A percentile compares a stretch with the other conserved stretches of the same genome.
Conservation (phyloP, 75 land plant genomes). For the Cunninghamia lanceolata region DNA sequence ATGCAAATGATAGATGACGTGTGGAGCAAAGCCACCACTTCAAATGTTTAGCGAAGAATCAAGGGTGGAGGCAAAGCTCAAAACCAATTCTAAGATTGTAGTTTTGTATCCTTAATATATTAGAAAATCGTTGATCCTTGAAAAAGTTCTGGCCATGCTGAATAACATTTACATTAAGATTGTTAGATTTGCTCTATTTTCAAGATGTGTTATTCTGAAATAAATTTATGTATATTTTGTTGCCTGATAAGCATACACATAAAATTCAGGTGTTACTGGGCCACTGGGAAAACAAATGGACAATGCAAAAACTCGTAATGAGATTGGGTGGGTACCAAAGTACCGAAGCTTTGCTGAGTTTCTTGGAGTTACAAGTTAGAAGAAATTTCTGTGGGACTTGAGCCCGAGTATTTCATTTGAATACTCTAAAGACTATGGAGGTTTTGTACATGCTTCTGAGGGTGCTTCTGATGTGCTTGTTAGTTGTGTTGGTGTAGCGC, state of each 20-base stretch:
- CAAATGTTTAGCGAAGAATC: not conserved
- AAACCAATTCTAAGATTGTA: not conserved
- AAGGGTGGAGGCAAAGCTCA: not conserved
- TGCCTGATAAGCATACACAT: not conserved
- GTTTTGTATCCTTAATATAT: not conserved
- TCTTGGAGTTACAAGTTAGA: constrained; percentile 31
- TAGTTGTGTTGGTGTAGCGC: not conserved
- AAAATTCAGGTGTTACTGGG: constrained; percentile 16
- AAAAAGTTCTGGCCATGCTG: not conserved
- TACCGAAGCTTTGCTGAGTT: constrained; percentile 60
- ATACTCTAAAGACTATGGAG: too few relatives aligned
- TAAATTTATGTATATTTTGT: not conserved
- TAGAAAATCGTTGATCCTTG: not conserved
- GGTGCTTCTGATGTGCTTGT: not conserved
- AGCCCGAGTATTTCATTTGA: not conserved
- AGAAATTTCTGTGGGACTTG: not conserved
- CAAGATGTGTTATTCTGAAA: not conserved
- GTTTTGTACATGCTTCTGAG: not conserved
- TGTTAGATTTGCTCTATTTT: not conserved
- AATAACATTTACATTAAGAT: not conserved
- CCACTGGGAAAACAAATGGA: constrained; percentile 70
- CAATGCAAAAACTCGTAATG: constrained; percentile 61
- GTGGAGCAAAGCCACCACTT: not conserved
- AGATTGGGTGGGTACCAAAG: constrained; percentile 74
- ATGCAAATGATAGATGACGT: not conserved